A percentile compares a stretch with the other conserved stretches of the same genome.
Evolutionary conservation across 164 flowering plant species (phyloP).

Genomic region (Liquidambar formosana): DNA sequence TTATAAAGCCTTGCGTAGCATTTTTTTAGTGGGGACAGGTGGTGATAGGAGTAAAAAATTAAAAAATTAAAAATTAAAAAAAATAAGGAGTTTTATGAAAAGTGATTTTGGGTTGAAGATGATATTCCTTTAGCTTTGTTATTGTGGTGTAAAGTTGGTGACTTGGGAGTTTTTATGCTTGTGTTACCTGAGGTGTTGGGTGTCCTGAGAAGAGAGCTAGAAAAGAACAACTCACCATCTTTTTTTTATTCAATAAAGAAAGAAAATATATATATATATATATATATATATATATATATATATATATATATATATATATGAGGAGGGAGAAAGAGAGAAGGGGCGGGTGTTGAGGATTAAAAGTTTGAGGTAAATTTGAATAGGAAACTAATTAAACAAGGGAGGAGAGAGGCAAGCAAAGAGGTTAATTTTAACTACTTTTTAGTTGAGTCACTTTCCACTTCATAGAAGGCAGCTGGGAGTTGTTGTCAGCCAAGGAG

Average conservation of each 20-base stretch:
- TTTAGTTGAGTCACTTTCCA: too few relatives aligned
- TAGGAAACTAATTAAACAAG: not conserved
- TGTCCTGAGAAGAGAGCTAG: conserved; percentile 48
- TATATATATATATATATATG: too few relatives aligned
- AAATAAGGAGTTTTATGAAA: not conserved
- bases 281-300: not conserved
- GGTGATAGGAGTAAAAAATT: not conserved
- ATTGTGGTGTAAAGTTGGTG: not conserved
- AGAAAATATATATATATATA: not conserved
- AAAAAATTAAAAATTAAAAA: too few relatives aligned
- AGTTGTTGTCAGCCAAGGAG: too few relatives aligned
- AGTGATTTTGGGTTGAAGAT: not conserved
- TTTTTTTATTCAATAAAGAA: conserved; percentile 12
- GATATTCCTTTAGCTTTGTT: not conserved
- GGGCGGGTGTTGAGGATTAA: not conserved
- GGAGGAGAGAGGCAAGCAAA: not conserved
- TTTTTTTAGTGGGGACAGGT: not conserved
- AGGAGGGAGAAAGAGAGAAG: not conserved
- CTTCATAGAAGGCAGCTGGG: too few relatives aligned
- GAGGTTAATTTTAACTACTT: too few relatives aligned
- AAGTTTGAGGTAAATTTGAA: not conserved
- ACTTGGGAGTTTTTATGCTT: conserved; percentile 11
- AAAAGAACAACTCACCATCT: conserved; percentile 35
- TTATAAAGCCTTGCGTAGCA: not conserved
- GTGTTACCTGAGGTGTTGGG: conserved; percentile 31